Conservation (phyloP, 805 yeast genomes). For the Lachancea waltii region DNA sequence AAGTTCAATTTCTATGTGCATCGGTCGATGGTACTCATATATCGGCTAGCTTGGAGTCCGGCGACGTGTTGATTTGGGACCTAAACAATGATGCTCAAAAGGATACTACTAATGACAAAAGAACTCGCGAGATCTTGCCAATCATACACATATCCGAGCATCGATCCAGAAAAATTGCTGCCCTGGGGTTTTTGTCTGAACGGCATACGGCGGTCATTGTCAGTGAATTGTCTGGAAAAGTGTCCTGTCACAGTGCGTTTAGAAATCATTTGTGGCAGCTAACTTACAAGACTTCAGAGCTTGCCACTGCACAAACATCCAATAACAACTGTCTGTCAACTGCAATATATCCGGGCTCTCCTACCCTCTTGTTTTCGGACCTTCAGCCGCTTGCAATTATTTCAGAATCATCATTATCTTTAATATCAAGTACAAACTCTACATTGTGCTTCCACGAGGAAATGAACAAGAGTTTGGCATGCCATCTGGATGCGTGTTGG, state of each 20-base stretch:
- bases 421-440: slow-evolving; percentile 1
- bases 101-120: slow-evolving; percentile 18
- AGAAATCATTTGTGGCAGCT: slow-evolving; percentile 35
- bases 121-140: slow-evolving; percentile 22
- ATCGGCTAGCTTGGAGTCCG: slow-evolving; percentile 63
- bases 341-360: slow-evolving; percentile 10
- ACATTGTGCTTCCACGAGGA: not conserved
- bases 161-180: slow-evolving; percentile 33
- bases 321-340: slow-evolving; percentile 13
- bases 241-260: slow-evolving; percentile 58
- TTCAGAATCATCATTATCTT: slow-evolving; percentile 11
- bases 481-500: slow-evolving; percentile 16
- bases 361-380: slow-evolving; percentile 2
- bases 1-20: slow-evolving; percentile 49
- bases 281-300: slow-evolving; percentile 18
- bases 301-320: slow-evolving; percentile 9
- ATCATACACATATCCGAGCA: slow-evolving; percentile 33
- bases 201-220: slow-evolving; percentile 52
- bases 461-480: not conserved
- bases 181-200: slow-evolving; percentile 42
- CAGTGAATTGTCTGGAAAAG: slow-evolving; percentile 49
- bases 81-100: slow-evolving; percentile 21
- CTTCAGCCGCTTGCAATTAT: slow-evolving; percentile 22
- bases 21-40: slow-evolving; percentile 65
- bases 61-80: slow-evolving; percentile 67